Conservation (phyloP, 805 yeast species). For the Candida ascalaphidarum region DNA sequence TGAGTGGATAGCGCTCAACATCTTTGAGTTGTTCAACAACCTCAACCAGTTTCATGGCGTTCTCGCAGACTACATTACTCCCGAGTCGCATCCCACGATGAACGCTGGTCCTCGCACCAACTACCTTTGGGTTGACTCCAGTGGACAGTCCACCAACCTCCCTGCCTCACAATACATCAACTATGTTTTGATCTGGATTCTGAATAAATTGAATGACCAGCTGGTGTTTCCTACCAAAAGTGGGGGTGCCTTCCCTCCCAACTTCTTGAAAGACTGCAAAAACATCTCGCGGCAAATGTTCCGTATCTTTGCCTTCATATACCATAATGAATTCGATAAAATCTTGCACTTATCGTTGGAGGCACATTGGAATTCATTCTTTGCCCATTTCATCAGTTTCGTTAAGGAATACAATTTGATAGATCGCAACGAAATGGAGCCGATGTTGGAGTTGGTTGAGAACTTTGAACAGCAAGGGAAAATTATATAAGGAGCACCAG, state of each 20-base stretch:
- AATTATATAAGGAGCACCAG: constrained; percentile 43
- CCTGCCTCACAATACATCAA: constrained; percentile 95
- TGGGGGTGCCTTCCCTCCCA: constrained; percentile 85
- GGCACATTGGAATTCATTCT: constrained; percentile 97
- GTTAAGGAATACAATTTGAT: constrained; percentile 76
- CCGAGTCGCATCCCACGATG: constrained; percentile 88
- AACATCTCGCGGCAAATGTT: constrained; percentile 89
- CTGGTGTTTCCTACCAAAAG: constrained; percentile 84
- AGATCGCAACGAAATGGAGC: constrained; percentile 72
- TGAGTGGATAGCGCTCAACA: constrained; percentile 93
- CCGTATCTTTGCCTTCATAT: constrained; percentile 90
- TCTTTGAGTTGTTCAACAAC: constrained; percentile 82
- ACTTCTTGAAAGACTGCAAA: constrained; percentile 72
- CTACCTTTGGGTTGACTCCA: constrained; percentile 80
- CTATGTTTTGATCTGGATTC: constrained; percentile 84
- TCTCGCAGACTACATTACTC: constrained; percentile 84
- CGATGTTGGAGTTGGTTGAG: constrained; percentile 69
- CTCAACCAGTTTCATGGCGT: constrained; percentile 84
- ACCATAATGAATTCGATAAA: constrained; percentile 90
- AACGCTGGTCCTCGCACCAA: constrained; percentile 91
- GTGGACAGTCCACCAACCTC: constrained; percentile 68
- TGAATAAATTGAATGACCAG: constrained; percentile 81
- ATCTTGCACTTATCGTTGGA: constrained; percentile 86
- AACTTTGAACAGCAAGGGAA: constrained; percentile 82
- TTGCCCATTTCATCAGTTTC: constrained; percentile 88